Evolutionary conservation across 2,329 filamentous ascomycete genomes (phyloP).

Genomic region (Calonectria pteridis): DNA sequence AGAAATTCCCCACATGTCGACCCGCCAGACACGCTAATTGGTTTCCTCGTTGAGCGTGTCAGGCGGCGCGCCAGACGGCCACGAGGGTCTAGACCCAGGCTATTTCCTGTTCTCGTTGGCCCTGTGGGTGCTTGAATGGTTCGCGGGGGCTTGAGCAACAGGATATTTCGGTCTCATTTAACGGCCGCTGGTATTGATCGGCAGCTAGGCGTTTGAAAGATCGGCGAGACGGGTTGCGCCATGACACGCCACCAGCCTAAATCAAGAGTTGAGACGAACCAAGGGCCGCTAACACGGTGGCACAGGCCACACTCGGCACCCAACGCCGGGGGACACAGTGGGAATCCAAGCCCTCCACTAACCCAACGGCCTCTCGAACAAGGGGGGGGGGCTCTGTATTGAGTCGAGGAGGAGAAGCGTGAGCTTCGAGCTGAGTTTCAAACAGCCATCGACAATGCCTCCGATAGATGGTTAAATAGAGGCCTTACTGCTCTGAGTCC

Average conservation of each 20-base stretch:
- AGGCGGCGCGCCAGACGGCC: neutral
- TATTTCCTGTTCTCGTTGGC: neutral
- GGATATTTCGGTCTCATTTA: conserved; percentile 1
- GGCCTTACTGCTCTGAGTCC: neutral
- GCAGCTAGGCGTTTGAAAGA: neutral
- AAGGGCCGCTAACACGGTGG: neutral
- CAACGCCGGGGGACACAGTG: neutral
- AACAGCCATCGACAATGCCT: neutral
- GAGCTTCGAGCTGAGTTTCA: neutral
- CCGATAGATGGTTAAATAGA: neutral
- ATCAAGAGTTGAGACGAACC: neutral
- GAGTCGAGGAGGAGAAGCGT: neutral
- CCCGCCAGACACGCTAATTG: neutral
- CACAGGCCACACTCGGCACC: neutral
- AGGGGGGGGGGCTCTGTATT: neutral
- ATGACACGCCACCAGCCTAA: neutral
- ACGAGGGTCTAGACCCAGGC: neutral
- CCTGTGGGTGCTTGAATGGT: neutral
- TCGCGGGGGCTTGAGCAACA: neutral
- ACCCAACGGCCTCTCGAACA: neutral
- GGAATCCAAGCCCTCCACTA: neutral
- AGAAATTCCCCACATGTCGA: neutral
- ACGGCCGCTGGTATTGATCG: neutral
- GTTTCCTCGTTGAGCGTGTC: neutral
- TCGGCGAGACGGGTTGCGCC: neutral